These are phyloP conservation scores for Wickerhamomyces silvicola DNA, from an alignment of 805 yeast species.

Conservation along the genomic window DNA sequence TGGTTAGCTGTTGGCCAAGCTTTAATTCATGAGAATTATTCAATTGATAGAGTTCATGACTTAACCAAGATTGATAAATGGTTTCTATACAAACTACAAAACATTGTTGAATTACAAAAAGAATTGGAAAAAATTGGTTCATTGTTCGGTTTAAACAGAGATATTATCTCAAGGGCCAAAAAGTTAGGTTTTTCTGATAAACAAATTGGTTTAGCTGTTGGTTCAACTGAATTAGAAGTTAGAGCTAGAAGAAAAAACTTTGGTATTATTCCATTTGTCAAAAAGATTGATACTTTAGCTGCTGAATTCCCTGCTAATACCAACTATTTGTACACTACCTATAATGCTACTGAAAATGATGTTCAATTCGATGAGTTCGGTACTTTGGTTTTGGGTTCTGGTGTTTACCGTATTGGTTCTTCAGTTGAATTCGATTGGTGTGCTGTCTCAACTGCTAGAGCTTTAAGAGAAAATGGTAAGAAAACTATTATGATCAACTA, in stretches of 20 bases:
- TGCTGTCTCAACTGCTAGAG: constrained; percentile 95
- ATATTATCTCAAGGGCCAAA: constrained; percentile 72
- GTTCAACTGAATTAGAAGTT: constrained; percentile 69
- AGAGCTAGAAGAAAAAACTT: constrained; percentile 74
- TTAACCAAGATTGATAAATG: constrained; percentile 90
- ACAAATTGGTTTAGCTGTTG: constrained; percentile 79
- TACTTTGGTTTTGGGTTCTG: constrained; percentile 94
- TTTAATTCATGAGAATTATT: constrained; percentile 78
- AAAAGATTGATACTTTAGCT: constrained; percentile 94
- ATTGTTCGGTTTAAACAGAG: constrained; percentile 55
- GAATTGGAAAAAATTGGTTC: constrained; percentile 63
- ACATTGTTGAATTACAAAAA: constrained; percentile 84
- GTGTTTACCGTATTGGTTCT: constrained; percentile 97
- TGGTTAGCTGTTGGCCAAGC: constrained; percentile 99
- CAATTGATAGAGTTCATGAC: constrained; percentile 90
- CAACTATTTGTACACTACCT: constrained; percentile 91
- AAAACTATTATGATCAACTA: constrained; percentile 95
- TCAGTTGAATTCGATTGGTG: constrained; percentile 99
- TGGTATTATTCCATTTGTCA: constrained; percentile 87
- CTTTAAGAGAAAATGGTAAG: constrained; percentile 79
- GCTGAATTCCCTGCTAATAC: constrained; percentile 99
- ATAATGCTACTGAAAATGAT: constrained; percentile 84
- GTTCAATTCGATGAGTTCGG: constrained; percentile 84
- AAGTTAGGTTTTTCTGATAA: constrained; percentile 92
- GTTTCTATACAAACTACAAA: constrained; percentile 90